A percentile compares a stretch with the other conserved stretches of the same genome.
These are phyloP conservation scores for Phlebiopsis gigantea DNA, from an alignment of 768 basidiomycete genomes.

Conservation along the genomic window DNA sequence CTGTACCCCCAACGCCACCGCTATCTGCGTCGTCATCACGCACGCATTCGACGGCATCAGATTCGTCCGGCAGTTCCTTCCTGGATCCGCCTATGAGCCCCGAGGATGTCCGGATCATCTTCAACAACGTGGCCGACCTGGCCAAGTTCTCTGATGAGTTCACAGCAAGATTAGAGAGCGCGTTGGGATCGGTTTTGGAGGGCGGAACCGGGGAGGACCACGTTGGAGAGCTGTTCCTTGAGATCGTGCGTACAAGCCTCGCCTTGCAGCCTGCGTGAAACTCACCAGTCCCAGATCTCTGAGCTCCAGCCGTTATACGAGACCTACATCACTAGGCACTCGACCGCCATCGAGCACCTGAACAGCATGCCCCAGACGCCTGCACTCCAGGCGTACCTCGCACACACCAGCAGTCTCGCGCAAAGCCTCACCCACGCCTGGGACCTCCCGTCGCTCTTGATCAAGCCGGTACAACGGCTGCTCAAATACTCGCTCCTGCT, in stretches of 20 bases:
- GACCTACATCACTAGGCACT: conserved; percentile 76
- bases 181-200: conserved; percentile 57
- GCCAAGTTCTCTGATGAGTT: conserved; percentile 63
- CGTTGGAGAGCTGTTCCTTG: conserved; percentile 67
- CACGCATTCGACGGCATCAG: conserved; percentile 47
- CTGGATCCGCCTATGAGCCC: conserved; percentile 57
- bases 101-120: conserved; percentile 68
- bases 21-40: conserved; percentile 49
- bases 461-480: conserved; percentile 95
- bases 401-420: conserved; percentile 58
- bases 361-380: conserved; percentile 44
- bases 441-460: conserved; percentile 91
- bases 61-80: conserved; percentile 29
- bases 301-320: conserved; percentile 69
- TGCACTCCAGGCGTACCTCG: conserved; percentile 55
- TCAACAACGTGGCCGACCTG: conserved; percentile 71
- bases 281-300: conserved; percentile 44
- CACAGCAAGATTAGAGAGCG: conserved; percentile 62
- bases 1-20: conserved; percentile 29
- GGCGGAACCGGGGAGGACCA: conserved; percentile 63
- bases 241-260: conserved; percentile 45
- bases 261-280: background rate
- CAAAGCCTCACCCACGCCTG: conserved; percentile 78
- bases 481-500: conserved; percentile 93
- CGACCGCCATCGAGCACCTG: conserved; percentile 67